Evolutionary conservation across 2,329 filamentous ascomycete genomes (phyloP).

Genomic region (Cladosporium sp.): DNA sequence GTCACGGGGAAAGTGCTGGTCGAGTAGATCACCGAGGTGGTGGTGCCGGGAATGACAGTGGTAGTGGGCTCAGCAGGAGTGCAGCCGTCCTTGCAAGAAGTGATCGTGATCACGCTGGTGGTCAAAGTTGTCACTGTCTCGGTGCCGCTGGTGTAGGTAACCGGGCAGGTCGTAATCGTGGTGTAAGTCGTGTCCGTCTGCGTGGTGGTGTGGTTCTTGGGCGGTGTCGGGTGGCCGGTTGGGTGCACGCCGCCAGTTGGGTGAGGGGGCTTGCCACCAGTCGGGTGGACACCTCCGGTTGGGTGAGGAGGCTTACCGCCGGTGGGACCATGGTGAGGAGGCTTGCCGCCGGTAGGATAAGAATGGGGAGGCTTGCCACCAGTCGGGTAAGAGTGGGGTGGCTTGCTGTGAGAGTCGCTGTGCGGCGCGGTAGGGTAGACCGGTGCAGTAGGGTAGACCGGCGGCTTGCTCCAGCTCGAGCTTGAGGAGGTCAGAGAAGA

Average conservation of each 20-base stretch:
- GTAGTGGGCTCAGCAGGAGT: slow-evolving; percentile 8
- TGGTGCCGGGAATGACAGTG: slow-evolving; percentile 5
- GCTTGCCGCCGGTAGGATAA: background rate
- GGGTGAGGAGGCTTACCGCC: background rate
- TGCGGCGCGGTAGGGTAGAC: slow-evolving; percentile 5
- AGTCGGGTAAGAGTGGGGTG: background rate
- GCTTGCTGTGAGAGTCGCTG: slow-evolving; percentile 1
- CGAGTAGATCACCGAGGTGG: slow-evolving; percentile 9
- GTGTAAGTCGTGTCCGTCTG: slow-evolving; percentile 13
- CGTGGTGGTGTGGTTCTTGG: slow-evolving; percentile 8
- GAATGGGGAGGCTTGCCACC: background rate
- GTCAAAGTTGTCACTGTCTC: slow-evolving; percentile 10
- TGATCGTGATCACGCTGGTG: slow-evolving; percentile 10
- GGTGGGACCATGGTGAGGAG: background rate
- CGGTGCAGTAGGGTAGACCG: slow-evolving; percentile 6
- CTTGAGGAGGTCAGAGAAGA: slow-evolving; percentile 1
- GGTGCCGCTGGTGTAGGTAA: slow-evolving; percentile 9
- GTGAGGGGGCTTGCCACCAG: background rate
- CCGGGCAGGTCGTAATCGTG: slow-evolving; percentile 10
- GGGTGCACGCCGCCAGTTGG: slow-evolving; percentile 2
- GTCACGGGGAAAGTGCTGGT: slow-evolving; percentile 9
- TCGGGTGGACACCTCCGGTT: no score
- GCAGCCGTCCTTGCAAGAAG: slow-evolving; percentile 11
- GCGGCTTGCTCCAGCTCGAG: slow-evolving; percentile 2
- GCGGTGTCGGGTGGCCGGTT: slow-evolving; percentile 4